phyloP scores from a whole-genome alignment of 2,329 filamentous ascomycete species.

The Fusarium lateritium region DNA sequence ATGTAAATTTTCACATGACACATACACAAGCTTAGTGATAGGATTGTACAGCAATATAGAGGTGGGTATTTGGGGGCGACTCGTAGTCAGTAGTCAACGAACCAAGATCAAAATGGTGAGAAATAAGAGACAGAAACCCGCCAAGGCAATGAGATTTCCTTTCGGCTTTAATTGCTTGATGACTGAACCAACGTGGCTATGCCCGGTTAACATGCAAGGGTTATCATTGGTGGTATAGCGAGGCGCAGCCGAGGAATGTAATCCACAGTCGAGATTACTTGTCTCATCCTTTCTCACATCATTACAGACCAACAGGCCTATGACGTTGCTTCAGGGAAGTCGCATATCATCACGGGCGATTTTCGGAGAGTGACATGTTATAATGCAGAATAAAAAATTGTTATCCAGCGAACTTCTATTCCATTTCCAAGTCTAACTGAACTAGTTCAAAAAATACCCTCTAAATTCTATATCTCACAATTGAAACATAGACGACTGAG shows the following conservation, averaged over 20 bases:
- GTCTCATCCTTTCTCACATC: neutral
- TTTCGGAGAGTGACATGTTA: neutral
- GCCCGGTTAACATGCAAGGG: neutral
- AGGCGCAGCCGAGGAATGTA: neutral
- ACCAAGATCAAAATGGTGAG: neutral
- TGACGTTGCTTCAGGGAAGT: neutral
- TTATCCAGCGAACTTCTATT: neutral
- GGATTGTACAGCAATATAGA: neutral
- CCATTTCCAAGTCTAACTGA: neutral
- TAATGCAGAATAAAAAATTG: neutral
- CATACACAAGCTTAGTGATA: neutral
- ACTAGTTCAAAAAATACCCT: neutral
- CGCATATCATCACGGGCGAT: neutral
- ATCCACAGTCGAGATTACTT: slow-evolving; percentile 1
- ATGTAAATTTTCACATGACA: neutral
- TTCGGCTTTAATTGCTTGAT: neutral
- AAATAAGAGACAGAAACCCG: neutral
- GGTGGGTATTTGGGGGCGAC: neutral
- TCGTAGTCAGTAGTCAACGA: neutral
- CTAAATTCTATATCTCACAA: neutral
- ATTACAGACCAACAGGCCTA: neutral
- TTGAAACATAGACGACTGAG: neutral
- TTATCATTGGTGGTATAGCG: neutral
- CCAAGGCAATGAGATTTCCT: neutral
- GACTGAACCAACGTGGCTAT: slow-evolving; percentile 6